Conservation (phyloP, 192 early-diverging fungal species). For the Coemansia sp. region DNA sequence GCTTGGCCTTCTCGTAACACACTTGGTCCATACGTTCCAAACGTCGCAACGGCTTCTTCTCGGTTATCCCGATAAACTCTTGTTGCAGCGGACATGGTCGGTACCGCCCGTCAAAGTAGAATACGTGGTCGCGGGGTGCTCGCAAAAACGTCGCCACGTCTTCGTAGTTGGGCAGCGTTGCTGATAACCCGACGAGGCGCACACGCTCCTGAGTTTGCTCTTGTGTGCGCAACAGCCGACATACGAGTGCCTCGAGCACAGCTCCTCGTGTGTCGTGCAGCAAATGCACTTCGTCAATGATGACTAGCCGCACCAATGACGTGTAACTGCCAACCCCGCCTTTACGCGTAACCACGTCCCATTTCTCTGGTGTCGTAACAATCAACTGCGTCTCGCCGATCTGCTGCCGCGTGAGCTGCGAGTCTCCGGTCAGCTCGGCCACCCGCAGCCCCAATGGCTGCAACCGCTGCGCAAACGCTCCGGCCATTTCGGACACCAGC, state of each 20-base stretch:
- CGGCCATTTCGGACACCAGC: slow-evolving; percentile 96
- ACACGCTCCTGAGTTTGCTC: slow-evolving; percentile 88
- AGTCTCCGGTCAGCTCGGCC: slow-evolving; percentile 96
- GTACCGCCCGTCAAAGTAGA: slow-evolving; percentile 90
- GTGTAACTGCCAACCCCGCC: slow-evolving; percentile 90
- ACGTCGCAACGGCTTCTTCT: slow-evolving; percentile 92
- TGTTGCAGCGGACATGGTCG: slow-evolving; percentile 95
- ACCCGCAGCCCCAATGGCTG: slow-evolving; percentile 80
- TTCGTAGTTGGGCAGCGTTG: slow-evolving; percentile 93
- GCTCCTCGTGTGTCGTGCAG: slow-evolving; percentile 97
- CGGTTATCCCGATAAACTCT: slow-evolving; percentile 95
- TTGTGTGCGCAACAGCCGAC: slow-evolving; percentile 80
- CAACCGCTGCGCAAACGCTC: slow-evolving; percentile 78
- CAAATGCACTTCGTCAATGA: slow-evolving; percentile 97
- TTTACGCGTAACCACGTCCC: slow-evolving; percentile 98
- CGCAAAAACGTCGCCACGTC: slow-evolving; percentile 95
- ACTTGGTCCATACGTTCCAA: slow-evolving; percentile 97
- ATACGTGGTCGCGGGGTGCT: slow-evolving; percentile 81
- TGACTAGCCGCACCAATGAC: slow-evolving; percentile 82
- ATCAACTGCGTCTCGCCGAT: slow-evolving; percentile 96
- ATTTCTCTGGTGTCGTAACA: slow-evolving; percentile 98
- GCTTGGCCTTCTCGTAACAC: slow-evolving; percentile 90
- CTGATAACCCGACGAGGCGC: slow-evolving; percentile 88
- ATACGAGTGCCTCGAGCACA: slow-evolving; percentile 90
- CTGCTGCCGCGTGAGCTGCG: slow-evolving; percentile 94